Evolutionary conservation across 2,329 filamentous ascomycete species (phyloP).

Genomic region (Aspergillus caelatus): DNA sequence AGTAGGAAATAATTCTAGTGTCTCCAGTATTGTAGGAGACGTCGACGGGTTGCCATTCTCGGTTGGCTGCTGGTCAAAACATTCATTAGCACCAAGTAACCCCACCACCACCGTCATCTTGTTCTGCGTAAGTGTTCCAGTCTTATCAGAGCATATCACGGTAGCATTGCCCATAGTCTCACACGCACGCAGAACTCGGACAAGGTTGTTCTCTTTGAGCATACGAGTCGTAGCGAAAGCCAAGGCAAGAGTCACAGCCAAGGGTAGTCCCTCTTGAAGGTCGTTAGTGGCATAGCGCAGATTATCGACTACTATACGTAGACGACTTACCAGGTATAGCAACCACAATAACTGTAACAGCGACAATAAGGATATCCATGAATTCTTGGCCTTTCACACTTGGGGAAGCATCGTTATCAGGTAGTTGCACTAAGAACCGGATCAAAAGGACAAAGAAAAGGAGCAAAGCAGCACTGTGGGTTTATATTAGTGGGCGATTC

Average conservation of each 20-base stretch:
- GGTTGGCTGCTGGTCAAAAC: slow-evolving; percentile 20
- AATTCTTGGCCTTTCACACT: slow-evolving; percentile 69
- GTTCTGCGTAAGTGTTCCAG: slow-evolving; percentile 72
- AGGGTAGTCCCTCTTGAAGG: slow-evolving; percentile 64
- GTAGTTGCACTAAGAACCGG: slow-evolving; percentile 73
- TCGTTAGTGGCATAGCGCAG: not conserved
- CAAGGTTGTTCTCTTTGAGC: slow-evolving; percentile 74
- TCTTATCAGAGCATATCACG: slow-evolving; percentile 78
- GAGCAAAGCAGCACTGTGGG: slow-evolving; percentile 61
- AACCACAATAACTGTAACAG: slow-evolving; percentile 75
- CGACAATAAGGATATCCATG: slow-evolving; percentile 72
- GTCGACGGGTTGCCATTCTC: slow-evolving; percentile 4
- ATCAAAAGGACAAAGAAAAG: slow-evolving; percentile 85
- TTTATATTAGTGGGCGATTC: not conserved
- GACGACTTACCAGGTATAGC: slow-evolving; percentile 58
- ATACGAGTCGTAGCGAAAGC: slow-evolving; percentile 75
- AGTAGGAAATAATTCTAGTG: slow-evolving; percentile 29
- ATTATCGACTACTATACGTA: not conserved
- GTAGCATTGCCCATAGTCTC: slow-evolving; percentile 79
- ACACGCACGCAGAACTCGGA: slow-evolving; percentile 72
- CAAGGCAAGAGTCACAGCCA: slow-evolving; percentile 73
- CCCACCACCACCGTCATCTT: slow-evolving; percentile 76
- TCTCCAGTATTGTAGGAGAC: slow-evolving; percentile 34
- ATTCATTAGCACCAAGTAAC: slow-evolving; percentile 53
- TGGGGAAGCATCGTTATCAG: slow-evolving; percentile 57